A percentile compares a stretch with the other conserved stretches of the same genome.
Conservation (phyloP, 441 rosid genomes). For the Pelargonium australe region DNA sequence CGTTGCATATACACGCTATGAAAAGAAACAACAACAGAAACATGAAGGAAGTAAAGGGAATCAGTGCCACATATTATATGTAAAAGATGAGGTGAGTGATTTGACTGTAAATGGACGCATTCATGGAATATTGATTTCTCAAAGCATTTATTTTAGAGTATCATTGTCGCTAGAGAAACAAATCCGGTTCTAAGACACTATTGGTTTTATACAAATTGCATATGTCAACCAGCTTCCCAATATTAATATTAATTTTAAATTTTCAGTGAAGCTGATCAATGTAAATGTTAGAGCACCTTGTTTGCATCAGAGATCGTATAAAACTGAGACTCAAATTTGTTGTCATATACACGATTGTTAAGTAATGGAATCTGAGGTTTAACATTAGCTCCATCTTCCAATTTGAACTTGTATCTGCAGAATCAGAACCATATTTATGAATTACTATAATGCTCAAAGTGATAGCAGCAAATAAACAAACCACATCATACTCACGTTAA, state of each 20-base stretch:
- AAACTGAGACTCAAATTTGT: conserved; percentile 93
- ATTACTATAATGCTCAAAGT: conserved; percentile 8
- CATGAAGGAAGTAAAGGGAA: conserved; percentile 6
- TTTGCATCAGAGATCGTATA: conserved; percentile 85
- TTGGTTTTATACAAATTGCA: conserved; percentile 1
- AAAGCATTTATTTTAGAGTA: not conserved
- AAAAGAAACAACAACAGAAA: conserved; percentile 13
- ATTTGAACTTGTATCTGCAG: conserved; percentile 82
- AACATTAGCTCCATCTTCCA: conserved; percentile 88
- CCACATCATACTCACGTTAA: conserved; percentile 52
- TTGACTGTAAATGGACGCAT: conserved; percentile 8
- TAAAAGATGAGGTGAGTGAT: conserved; percentile 11
- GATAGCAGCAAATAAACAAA: conserved; percentile 14
- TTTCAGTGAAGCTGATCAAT: conserved; percentile 2
- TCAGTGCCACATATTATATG: conserved; percentile 17
- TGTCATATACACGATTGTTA: conserved; percentile 94
- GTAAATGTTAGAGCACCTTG: conserved; percentile 49
- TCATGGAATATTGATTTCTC: not conserved
- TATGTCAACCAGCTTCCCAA: conserved; percentile 8
- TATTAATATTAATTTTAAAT: conserved; percentile 10
- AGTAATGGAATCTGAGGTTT: conserved; percentile 84
- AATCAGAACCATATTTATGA: conserved; percentile 21
- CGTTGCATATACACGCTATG: conserved; percentile 71
- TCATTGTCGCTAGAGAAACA: not conserved
- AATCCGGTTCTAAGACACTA: not conserved